These are phyloP conservation scores for Thermomyces lanuginosus DNA, from an alignment of 2,329 filamentous ascomycete genomes.

Conservation along the genomic window DNA sequence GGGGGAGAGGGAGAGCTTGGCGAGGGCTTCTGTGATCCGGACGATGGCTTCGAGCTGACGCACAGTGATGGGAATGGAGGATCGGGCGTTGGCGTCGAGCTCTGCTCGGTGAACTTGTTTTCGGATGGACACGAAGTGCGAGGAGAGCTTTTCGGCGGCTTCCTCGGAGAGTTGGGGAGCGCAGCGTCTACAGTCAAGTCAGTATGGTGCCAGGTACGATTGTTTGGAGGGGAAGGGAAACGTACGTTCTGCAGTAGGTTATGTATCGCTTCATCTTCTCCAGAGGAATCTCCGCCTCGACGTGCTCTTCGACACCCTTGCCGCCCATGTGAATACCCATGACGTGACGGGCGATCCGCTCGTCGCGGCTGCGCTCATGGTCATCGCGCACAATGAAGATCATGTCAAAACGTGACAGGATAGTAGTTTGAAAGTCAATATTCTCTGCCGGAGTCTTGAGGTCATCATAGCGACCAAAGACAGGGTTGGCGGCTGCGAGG, in stretches of 20 bases:
- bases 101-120: slow-evolving; percentile 86
- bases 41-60: slow-evolving; percentile 95
- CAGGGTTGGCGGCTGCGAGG: slow-evolving; percentile 86
- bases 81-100: slow-evolving; percentile 73
- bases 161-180: slow-evolving; percentile 79
- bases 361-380: slow-evolving; percentile 75
- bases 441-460: slow-evolving; percentile 96
- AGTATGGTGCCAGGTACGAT: slow-evolving; percentile 3
- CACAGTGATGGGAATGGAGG: slow-evolving; percentile 91
- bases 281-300: slow-evolving; percentile 75
- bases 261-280: slow-evolving; percentile 97
- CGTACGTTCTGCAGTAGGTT: slow-evolving; percentile 87
- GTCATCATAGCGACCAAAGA: slow-evolving; percentile 95
- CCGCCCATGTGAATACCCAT: slow-evolving; percentile 95
- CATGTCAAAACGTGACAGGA: slow-evolving; percentile 97
- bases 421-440: slow-evolving; percentile 98
- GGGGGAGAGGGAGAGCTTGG: slow-evolving; percentile 73
- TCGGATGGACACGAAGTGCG: slow-evolving; percentile 91
- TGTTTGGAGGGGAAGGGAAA: slow-evolving; percentile 9
- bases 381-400: slow-evolving; percentile 98
- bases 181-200: slow-evolving; percentile 50
- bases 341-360: slow-evolving; percentile 88
- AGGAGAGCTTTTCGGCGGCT: slow-evolving; percentile 88
- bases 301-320: slow-evolving; percentile 61
- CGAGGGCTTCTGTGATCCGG: slow-evolving; percentile 88